phyloP scores from a whole-genome alignment of 2,329 filamentous ascomycete species.

The Paraphoma chrysanthemicola region DNA sequence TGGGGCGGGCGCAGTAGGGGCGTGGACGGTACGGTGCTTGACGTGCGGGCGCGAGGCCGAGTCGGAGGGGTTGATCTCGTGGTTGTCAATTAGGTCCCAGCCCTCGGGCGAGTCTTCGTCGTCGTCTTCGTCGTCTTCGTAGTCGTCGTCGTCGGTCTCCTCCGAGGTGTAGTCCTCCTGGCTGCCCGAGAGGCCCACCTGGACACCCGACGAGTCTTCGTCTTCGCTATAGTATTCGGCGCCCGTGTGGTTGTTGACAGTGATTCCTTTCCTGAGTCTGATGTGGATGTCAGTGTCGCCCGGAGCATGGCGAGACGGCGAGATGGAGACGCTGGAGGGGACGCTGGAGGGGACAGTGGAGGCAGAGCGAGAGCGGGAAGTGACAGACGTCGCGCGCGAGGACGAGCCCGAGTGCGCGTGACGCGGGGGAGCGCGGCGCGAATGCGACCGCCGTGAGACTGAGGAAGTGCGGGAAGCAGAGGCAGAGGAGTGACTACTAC shows the following conservation, averaged over 20 bases:
- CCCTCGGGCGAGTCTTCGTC: slow-evolving; percentile 39
- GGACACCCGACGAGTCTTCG: slow-evolving; percentile 43
- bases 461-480: background rate
- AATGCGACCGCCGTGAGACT: too few species aligned
- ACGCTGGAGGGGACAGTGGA: slow-evolving; percentile 31
- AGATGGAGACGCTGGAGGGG: slow-evolving; percentile 39
- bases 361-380: slow-evolving; percentile 13
- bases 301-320: slow-evolving; percentile 34
- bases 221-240: slow-evolving; percentile 43
- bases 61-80: slow-evolving; percentile 58
- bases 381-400: slow-evolving; percentile 26
- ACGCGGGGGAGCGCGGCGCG: too few species aligned
- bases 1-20: slow-evolving; percentile 25
- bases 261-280: slow-evolving; percentile 47
- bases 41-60: slow-evolving; percentile 54
- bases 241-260: slow-evolving; percentile 47
- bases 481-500: background rate
- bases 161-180: slow-evolving; percentile 39
- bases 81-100: slow-evolving; percentile 34
- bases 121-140: slow-evolving; percentile 28
- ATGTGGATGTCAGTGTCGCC: slow-evolving; percentile 49
- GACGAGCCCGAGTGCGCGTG: slow-evolving; percentile 19
- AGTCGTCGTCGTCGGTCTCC: slow-evolving; percentile 39
- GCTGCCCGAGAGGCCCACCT: slow-evolving; percentile 36
- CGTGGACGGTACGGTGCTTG: slow-evolving; percentile 34